Evolutionary conservation across 768 basidiomycete genomes (phyloP).

Genomic region (Xerocomellus amylosporus): DNA sequence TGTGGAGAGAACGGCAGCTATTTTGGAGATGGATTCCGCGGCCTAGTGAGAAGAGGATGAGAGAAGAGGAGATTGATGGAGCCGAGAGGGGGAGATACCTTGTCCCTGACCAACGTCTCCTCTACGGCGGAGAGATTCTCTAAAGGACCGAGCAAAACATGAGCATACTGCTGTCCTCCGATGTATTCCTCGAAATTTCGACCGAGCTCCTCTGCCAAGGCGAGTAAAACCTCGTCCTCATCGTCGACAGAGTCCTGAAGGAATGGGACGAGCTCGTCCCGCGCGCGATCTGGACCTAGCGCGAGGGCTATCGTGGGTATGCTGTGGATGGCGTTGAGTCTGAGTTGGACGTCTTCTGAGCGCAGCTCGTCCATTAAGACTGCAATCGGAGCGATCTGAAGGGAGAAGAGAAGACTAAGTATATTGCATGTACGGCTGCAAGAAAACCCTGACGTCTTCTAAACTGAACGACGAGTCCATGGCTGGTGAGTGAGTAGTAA

Average conservation of each 20-base stretch:
- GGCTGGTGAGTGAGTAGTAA: neutral
- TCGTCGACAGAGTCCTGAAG: constrained; percentile 99
- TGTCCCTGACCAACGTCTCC: constrained; percentile 96
- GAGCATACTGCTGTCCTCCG: constrained; percentile 84
- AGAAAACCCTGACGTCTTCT: constrained; percentile 59
- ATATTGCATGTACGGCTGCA: constrained; percentile 4
- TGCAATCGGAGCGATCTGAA: constrained; percentile 87
- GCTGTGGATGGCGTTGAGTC: constrained; percentile 95
- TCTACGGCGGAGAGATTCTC: constrained; percentile 96
- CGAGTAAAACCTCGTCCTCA: constrained; percentile 96
- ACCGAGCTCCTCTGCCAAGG: constrained; percentile 93
- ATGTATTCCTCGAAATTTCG: constrained; percentile 91
- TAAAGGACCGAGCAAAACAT: constrained; percentile 84
- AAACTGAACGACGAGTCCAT: constrained; percentile 64
- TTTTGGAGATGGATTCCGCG: constrained; percentile 91
- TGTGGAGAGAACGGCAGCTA: constrained; percentile 73
- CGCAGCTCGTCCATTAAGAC: constrained; percentile 97
- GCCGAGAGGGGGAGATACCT: constrained; percentile 52
- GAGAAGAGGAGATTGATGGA: neutral
- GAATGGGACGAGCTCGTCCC: constrained; percentile 94
- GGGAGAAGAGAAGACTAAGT: constrained; percentile 16
- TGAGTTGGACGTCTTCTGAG: constrained; percentile 94
- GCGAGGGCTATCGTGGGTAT: constrained; percentile 98
- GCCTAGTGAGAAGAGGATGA: constrained; percentile 53
- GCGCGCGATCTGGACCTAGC: constrained; percentile 89